Conservation (phyloP, 2,329 filamentous ascomycete genomes). For the Nemania sp. region DNA sequence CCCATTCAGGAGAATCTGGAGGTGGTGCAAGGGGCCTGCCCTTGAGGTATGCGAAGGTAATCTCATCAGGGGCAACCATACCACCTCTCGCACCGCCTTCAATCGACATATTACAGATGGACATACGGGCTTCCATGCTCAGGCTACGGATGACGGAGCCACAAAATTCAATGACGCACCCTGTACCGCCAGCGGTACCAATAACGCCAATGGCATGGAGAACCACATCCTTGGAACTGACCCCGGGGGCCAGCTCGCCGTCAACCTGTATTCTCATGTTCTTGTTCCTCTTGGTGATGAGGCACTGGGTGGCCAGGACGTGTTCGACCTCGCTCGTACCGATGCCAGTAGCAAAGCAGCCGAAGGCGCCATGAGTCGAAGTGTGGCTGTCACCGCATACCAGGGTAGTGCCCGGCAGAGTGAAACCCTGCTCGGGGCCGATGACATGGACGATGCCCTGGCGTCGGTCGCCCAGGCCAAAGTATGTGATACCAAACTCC, state of each 20-base stretch:
- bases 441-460: conserved; percentile 99
- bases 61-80: conserved; percentile 95
- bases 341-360: conserved; percentile 92
- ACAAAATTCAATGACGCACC: conserved; percentile 95
- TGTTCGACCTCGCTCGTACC: conserved; percentile 98
- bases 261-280: conserved; percentile 98
- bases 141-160: conserved; percentile 87
- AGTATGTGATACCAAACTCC: conserved; percentile 95
- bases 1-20: conserved; percentile 83
- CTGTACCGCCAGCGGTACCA: conserved; percentile 92
- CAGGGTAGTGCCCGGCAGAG: conserved; percentile 92
- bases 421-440: conserved; percentile 97
- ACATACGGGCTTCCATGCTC: conserved; percentile 98
- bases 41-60: conserved; percentile 93
- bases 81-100: conserved; percentile 93
- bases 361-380: conserved; percentile 96
- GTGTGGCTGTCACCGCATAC: conserved; percentile 98
- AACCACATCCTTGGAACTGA: conserved; percentile 94
- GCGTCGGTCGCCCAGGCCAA: conserved; percentile 92
- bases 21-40: conserved; percentile 86
- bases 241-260: conserved; percentile 84
- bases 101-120: conserved; percentile 99
- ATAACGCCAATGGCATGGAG: conserved; percentile 92
- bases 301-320: conserved; percentile 92
- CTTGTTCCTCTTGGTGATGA: conserved; percentile 94